A percentile compares a stretch with the other conserved stretches of the same genome.
Evolutionary conservation across 305 asterid genomes (phyloP).

Genomic region (Fraxinus latifolia): DNA sequence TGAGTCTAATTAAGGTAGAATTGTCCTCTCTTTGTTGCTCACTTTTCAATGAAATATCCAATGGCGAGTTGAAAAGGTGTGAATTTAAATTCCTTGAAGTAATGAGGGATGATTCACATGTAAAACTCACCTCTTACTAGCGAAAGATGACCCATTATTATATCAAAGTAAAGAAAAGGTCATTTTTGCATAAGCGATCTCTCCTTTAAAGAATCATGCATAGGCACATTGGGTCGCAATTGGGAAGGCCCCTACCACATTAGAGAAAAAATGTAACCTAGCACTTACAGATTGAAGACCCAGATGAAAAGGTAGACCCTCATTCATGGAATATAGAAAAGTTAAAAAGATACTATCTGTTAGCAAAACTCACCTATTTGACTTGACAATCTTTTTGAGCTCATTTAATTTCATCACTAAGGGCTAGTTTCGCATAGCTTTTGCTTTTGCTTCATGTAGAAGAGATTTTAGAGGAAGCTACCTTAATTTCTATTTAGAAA

Average conservation of each 20-base stretch:
- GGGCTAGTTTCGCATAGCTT: neutral
- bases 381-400: neutral
- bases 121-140: too few species aligned
- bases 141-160: too few species aligned
- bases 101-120: too few species aligned
- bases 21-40: neutral
- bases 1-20: neutral
- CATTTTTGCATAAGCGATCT: neutral
- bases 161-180: neutral
- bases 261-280: neutral
- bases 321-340: neutral
- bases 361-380: neutral
- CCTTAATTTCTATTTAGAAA: neutral
- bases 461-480: neutral
- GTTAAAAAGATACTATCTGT: too few species aligned
- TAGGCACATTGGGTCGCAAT: neutral
- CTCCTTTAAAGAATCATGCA: neutral
- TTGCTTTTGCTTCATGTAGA: neutral
- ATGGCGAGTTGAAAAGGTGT: too few species aligned
- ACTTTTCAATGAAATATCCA: neutral
- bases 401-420: neutral
- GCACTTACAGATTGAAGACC: neutral
- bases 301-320: neutral
- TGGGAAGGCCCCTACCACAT: neutral
- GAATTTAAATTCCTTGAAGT: too few species aligned